Percentiles rank a stretch among this genome's conserved stretches.
Conservation (phyloP, 352 stramenopile species). For the Phytophthora sansomeana region DNA sequence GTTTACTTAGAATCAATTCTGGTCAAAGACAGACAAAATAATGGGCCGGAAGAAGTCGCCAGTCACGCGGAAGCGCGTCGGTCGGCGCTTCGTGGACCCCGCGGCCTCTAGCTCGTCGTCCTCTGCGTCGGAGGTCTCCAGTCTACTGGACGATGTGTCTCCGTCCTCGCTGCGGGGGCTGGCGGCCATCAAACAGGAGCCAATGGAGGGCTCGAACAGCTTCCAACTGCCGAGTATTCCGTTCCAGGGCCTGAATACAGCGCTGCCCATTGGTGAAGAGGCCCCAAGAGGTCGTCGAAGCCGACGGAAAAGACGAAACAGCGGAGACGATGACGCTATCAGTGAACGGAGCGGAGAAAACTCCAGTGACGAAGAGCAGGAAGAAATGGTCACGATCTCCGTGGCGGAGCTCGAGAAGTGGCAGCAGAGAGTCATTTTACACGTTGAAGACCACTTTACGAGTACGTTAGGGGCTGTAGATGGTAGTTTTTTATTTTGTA, state of each 20-base stretch:
- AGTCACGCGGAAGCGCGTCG: constrained; percentile 41
- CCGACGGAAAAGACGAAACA: constrained; percentile 32
- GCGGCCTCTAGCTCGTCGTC: constrained; percentile 5
- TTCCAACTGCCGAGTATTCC: constrained; percentile 4
- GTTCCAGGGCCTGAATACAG: constrained; percentile 7
- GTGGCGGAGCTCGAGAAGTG: constrained; percentile 68
- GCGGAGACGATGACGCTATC: constrained; percentile 17
- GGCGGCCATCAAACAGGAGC: constrained; percentile 20
- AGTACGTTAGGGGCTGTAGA: constrained; percentile 45
- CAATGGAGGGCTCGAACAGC: constrained; percentile 24
- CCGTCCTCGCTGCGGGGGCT: constrained; percentile 18
- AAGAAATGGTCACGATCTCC: constrained; percentile 50
- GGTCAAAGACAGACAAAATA: constrained; percentile 31
- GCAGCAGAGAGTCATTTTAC: constrained; percentile 64
- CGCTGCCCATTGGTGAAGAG: constrained; percentile 14
- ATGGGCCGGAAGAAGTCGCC: constrained; percentile 50
- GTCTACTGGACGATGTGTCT: constrained; percentile 9
- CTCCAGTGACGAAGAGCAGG: constrained; percentile 16
- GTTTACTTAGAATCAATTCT: constrained; percentile 1
- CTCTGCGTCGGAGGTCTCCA: constrained; percentile 2
- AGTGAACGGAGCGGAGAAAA: constrained; percentile 7
- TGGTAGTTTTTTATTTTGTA: neutral
- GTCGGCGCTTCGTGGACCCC: constrained; percentile 22
- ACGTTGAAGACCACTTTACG: constrained; percentile 74
- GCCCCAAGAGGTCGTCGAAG: constrained; percentile 6